Evolutionary conservation across 106 monocot genomes (phyloP).

Genomic region (Platanthera zijinensis): DNA sequence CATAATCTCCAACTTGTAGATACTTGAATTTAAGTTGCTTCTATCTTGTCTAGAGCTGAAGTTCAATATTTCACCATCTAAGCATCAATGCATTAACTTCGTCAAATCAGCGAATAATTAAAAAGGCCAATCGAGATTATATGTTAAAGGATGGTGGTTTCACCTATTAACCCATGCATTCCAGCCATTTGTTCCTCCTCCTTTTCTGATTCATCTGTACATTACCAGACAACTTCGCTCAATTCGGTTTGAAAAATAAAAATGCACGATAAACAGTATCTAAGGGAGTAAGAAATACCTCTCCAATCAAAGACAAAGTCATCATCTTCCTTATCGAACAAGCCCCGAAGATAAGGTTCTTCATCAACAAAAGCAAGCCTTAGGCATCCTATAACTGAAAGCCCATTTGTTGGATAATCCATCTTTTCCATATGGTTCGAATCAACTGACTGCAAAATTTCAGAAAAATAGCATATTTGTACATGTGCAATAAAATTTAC

Average conservation of each 20-base stretch:
- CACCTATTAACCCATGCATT: conserved; percentile 44
- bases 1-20: conserved; percentile 75
- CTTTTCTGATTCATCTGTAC: conserved; percentile 38
- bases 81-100: conserved; percentile 3
- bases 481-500: neutral
- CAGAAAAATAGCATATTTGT: neutral
- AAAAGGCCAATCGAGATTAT: neutral
- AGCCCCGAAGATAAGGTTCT: conserved; percentile 56
- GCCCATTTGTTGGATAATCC: conserved; percentile 58
- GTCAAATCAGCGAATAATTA: neutral
- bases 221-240: neutral
- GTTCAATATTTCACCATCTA: conserved; percentile 45
- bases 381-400: conserved; percentile 61
- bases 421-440: conserved; percentile 28
- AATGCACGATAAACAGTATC: neutral
- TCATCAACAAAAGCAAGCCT: conserved; percentile 68
- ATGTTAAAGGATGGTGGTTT: conserved; percentile 1
- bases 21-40: conserved; percentile 29
- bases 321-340: conserved; percentile 29
- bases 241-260: neutral
- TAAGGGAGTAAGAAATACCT: conserved; percentile 24
- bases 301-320: conserved; percentile 59
- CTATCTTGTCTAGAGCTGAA: conserved; percentile 17
- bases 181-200: conserved; percentile 45
- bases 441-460: conserved; percentile 34